Evolutionary conservation across 1,284 basidiomycete genomes (phyloP).

Genomic region (Ustilago bromivora): DNA sequence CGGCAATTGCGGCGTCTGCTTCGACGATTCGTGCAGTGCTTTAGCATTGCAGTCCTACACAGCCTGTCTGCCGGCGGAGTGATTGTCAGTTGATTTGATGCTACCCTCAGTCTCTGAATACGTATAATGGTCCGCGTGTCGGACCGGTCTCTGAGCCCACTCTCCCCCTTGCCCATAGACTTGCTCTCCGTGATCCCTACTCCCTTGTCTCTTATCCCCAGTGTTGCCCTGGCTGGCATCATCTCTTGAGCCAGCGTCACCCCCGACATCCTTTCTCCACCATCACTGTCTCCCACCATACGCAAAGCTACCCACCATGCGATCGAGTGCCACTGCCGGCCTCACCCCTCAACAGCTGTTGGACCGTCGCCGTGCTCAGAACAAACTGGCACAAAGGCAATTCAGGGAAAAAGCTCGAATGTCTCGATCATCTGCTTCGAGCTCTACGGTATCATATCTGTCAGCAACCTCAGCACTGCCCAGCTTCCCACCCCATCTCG

Average conservation of each 20-base stretch:
- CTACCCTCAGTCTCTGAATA: background rate
- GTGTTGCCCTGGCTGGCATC: constrained; percentile 15
- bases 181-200: background rate
- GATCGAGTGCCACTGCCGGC: constrained; percentile 39
- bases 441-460: constrained; percentile 7
- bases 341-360: constrained; percentile 49
- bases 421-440: constrained; percentile 18
- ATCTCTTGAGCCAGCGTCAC: background rate
- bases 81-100: background rate
- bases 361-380: constrained; percentile 52
- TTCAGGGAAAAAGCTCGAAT: constrained; percentile 47
- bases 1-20: constrained; percentile 5
- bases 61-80: background rate
- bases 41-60: background rate
- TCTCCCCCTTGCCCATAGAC: background rate
- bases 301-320: constrained; percentile 20
- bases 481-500: constrained; percentile 18
- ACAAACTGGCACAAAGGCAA: constrained; percentile 49
- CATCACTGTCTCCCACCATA: background rate
- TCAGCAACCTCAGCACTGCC: constrained; percentile 9
- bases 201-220: background rate
- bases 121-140: constrained; percentile 4
- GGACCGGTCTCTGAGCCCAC: background rate
- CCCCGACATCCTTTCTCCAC: background rate
- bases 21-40: background rate